Evolutionary conservation across 1,284 basidiomycete species (phyloP), one percentile per base, ranked within the genome.

Genomic region (Tylopilus sp.): DNA sequence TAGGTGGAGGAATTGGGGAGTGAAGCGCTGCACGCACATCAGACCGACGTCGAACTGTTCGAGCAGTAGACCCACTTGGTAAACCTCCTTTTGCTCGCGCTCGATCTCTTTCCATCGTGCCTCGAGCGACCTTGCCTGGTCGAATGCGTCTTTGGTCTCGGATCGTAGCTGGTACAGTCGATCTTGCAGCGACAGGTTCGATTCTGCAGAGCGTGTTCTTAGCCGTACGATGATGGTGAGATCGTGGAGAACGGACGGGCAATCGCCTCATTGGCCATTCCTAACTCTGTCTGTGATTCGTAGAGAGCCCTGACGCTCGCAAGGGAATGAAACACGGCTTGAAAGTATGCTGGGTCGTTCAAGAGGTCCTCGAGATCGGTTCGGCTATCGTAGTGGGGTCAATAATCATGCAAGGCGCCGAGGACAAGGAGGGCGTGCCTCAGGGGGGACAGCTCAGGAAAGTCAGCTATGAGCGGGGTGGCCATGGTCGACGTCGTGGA

Each of bases 351-450:
- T 2, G 85, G 86, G 60, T 95, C 89, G 16, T 77, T 75, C 19
- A 96, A 71, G 16, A 96, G 72, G 64, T 93, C 90, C 67, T 95
- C 89, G n/a, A 97, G 76, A 59, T 93, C 90, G 55, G 90, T 84
- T 49, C 87, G 81, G 56, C 90, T 92, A 33, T 64, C 19, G 44
- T 28, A 23, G 35, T 43, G 40, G 36, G 46, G 49, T 54, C 42
- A 56, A 39, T 42, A 38, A 37, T 21, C 40, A 42, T 44, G 13
- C 35, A 41, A 21, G 43, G 28, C 41, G 19, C 43, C 37, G n/a
- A 44, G 35, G 41, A 50, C 35, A 47, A 49, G 29, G 46, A 47
- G 42, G 44, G 53, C 81, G 61, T 70, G 87, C 87, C 85, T 83
- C 59, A 88, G 65, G 61, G 80, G 73, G 13, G 81, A 71, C 28